Percentiles rank a stretch among this genome's conserved stretches.
Conservation (phyloP, 805 yeast species). For the Saturnispora mendoncae region DNA sequence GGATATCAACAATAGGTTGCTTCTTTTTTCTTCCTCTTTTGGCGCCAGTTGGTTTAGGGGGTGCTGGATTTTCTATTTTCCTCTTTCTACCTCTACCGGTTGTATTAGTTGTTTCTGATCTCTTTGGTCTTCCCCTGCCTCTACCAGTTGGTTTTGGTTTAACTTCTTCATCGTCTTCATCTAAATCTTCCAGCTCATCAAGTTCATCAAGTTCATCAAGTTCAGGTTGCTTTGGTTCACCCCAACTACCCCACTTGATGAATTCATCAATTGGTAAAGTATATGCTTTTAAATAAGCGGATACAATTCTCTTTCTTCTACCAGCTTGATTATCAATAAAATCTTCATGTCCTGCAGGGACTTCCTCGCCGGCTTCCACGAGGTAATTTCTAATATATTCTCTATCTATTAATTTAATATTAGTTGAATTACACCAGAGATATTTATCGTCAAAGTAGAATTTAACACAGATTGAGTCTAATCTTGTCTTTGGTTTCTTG, state of each 20-base stretch:
- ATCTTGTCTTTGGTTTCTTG: constrained; percentile 40
- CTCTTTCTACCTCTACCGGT: constrained; percentile 19
- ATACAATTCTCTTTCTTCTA: constrained; percentile 21
- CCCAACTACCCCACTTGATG: constrained; percentile 34
- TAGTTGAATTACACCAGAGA: constrained; percentile 52
- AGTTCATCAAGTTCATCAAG: constrained; percentile 7
- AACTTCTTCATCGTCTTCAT: not conserved
- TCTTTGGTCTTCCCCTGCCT: constrained; percentile 4
- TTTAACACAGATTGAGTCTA: constrained; percentile 39
- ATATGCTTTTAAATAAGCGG: constrained; percentile 25
- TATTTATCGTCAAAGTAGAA: constrained; percentile 68
- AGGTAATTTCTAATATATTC: constrained; percentile 33
- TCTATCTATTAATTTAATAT: constrained; percentile 37
- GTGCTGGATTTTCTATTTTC: constrained; percentile 10
- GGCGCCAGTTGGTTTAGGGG: constrained; percentile 4
- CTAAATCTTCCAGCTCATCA: constrained; percentile 10
- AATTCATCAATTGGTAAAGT: constrained; percentile 45
- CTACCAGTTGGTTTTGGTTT: constrained; percentile 3
- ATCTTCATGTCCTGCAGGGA: constrained; percentile 13
- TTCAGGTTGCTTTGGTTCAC: constrained; percentile 27
- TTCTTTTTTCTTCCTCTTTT: constrained; percentile 9
- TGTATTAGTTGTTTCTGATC: constrained; percentile 7
- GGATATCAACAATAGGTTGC: constrained; percentile 9
- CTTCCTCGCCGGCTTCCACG: constrained; percentile 25
- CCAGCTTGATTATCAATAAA: constrained; percentile 10